Conservation (phyloP, 495 filamentous ascomycete genomes). For the Amorphotheca resinae region DNA sequence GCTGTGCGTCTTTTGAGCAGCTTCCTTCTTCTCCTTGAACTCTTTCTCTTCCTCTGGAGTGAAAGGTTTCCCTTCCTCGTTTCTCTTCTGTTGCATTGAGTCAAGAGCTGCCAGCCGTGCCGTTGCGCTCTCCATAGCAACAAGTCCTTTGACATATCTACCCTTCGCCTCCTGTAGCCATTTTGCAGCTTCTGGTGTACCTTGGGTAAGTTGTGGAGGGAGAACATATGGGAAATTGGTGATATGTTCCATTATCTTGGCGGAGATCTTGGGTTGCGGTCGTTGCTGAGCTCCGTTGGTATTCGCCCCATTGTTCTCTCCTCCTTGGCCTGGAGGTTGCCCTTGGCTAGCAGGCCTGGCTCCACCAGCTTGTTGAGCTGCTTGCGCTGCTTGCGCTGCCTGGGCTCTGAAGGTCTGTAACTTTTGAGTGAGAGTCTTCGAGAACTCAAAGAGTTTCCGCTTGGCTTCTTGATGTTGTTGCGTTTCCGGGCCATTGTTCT, state of each 20-base stretch:
- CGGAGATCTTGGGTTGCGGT: slow-evolving; percentile 8
- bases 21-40: slow-evolving; percentile 19
- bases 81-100: slow-evolving; percentile 6
- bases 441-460: slow-evolving; percentile 50
- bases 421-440: slow-evolving; percentile 47
- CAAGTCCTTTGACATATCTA: slow-evolving; percentile 16
- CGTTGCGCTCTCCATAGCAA: slow-evolving; percentile 15
- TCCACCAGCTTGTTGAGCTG: slow-evolving; percentile 3
- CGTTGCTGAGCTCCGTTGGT: slow-evolving; percentile 6
- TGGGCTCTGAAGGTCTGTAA: slow-evolving; percentile 30
- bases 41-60: slow-evolving; percentile 19
- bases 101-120: slow-evolving; percentile 6
- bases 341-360: slow-evolving; percentile 9
- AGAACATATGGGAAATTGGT: slow-evolving; percentile 16
- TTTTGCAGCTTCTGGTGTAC: slow-evolving; percentile 13
- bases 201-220: slow-evolving; percentile 7
- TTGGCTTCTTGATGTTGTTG: slow-evolving; percentile 49
- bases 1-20: slow-evolving; percentile 8
- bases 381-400: slow-evolving; percentile 8
- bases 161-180: slow-evolving; percentile 19
- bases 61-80: slow-evolving; percentile 7
- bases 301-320: slow-evolving; percentile 3
- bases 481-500: slow-evolving; percentile 40
- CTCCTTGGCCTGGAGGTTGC: slow-evolving; percentile 13
- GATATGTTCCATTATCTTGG: slow-evolving; percentile 22